phyloP scores from a whole-genome alignment of 2,329 filamentous ascomycete species.

The Cladosporium sphaerospermum region DNA sequence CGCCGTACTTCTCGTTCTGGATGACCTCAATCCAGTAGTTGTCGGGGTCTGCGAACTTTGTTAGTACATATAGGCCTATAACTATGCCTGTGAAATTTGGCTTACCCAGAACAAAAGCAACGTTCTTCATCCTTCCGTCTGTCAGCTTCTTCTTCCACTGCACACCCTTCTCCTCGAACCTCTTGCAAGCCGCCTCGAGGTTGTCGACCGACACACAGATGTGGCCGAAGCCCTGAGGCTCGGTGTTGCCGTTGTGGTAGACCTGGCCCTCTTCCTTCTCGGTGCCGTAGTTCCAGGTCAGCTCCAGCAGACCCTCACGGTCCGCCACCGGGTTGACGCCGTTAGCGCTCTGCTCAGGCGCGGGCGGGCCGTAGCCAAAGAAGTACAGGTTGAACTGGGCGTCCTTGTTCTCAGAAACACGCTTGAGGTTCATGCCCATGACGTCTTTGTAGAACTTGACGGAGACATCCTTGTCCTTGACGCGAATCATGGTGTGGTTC shows the following conservation, averaged over 20 bases:
- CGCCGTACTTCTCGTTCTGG: constrained; percentile 66
- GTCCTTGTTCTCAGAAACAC: constrained; percentile 62
- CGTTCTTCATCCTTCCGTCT: constrained; percentile 83
- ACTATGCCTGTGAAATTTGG: neutral
- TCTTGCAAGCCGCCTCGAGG: constrained; percentile 76
- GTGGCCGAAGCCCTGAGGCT: constrained; percentile 92
- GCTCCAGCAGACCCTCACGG: constrained; percentile 78
- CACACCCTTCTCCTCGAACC: constrained; percentile 75
- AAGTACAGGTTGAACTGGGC: constrained; percentile 89
- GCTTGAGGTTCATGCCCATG: constrained; percentile 79
- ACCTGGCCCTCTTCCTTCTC: constrained; percentile 78
- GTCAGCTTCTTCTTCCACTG: constrained; percentile 94
- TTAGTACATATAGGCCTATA: neutral
- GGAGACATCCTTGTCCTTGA: constrained; percentile 57
- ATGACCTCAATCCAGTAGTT: constrained; percentile 74
- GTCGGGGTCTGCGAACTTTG: constrained; percentile 52
- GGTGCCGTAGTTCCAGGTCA: constrained; percentile 78
- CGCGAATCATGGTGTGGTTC: constrained; percentile 91
- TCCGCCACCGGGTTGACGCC: constrained; percentile 55
- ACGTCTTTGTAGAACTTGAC: constrained; percentile 59
- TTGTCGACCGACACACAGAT: constrained; percentile 86
- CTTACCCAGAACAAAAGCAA: constrained; percentile 74
- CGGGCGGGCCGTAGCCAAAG: constrained; percentile 61
- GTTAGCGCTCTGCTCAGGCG: constrained; percentile 48
- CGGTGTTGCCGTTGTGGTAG: constrained; percentile 87